phyloP scores from a whole-genome alignment of 1,284 basidiomycete species.

The Cystobasidium pallidum region DNA sequence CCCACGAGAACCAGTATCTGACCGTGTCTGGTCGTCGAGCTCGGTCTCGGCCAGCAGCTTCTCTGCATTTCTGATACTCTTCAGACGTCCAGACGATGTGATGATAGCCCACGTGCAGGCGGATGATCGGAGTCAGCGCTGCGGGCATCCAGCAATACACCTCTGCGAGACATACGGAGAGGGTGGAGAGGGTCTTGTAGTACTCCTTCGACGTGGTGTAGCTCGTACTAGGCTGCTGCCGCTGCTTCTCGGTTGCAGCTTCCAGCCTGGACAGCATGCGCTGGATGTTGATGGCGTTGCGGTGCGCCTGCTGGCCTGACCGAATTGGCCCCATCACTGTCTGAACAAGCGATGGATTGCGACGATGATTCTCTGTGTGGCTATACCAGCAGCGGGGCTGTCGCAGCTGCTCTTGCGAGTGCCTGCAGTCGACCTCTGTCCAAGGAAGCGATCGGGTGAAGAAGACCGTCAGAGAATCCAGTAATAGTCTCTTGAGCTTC shows the following conservation, averaged over 20 bases:
- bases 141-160: neutral
- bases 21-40: neutral
- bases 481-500: too few relatives aligned
- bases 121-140: slow-evolving; percentile 6
- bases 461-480: neutral
- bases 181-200: slow-evolving; percentile 28
- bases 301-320: slow-evolving; percentile 27
- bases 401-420: neutral
- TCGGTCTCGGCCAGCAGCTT: slow-evolving; percentile 17
- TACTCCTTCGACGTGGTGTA: slow-evolving; percentile 23
- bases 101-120: neutral
- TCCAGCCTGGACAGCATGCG: slow-evolving; percentile 30
- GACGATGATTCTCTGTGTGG: neutral
- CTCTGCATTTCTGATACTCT: slow-evolving; percentile 36
- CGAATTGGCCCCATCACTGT: slow-evolving; percentile 11
- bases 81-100: neutral
- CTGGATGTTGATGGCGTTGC: slow-evolving; percentile 42
- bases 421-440: neutral
- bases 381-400: neutral
- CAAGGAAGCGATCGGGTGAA: neutral
- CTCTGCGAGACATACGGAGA: slow-evolving; percentile 10
- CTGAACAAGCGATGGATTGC: neutral
- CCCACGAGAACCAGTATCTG: neutral
- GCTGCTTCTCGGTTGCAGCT: slow-evolving; percentile 4
- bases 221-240: slow-evolving; percentile 16